Evolutionary conservation across 2,329 filamentous ascomycete genomes (phyloP), one percentile per base, ranked within the genome.

Genomic region (Nothomitra cinnamomea): DNA sequence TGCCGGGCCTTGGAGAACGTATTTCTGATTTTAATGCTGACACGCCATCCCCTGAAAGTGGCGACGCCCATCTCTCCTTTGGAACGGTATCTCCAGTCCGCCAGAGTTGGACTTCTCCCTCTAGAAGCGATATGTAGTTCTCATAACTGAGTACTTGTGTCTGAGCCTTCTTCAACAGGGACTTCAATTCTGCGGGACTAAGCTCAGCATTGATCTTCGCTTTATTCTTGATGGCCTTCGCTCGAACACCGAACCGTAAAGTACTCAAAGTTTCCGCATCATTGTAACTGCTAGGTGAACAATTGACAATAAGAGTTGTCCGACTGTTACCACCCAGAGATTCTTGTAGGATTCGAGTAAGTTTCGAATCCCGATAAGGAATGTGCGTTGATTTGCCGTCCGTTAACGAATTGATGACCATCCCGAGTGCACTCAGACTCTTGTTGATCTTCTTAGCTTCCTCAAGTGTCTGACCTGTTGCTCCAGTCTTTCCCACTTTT

Each of bases 361-460:
- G 81, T 69, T 96, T 96, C 48, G 90, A 96, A 70, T 98, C 92
- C 76, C 92, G 83, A 69, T 96, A 98, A 1, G 92, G 92, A 59
- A 98, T 78, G 64, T 96, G 89, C 47, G 85, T 88, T 42, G 89
- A 95, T 85, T 94, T 95, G 65, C 89, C 90, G 66, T 96, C 92
- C 2, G 92, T 95, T 62, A 98, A 72, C 53, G 89, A 81, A 70
- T 96, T 96, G 76, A 98, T 98, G 71, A 96, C 92, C 89, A 95
- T 96, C 63, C 92, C 92, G 56, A 98, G 77, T 54, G 92, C 89
- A 71, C 89, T 95, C 73, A 98, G 78, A 76, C 88, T 95, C 77
- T 96, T 96, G 78, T 98, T 98, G 77, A 98, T 98, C 77, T 98
- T 98, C 76, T 96, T 96, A 57, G 92, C 92, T 68, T 98, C 92